Conservation (phyloP, 306 rosid species). For the Gastrolobium bilobum region DNA sequence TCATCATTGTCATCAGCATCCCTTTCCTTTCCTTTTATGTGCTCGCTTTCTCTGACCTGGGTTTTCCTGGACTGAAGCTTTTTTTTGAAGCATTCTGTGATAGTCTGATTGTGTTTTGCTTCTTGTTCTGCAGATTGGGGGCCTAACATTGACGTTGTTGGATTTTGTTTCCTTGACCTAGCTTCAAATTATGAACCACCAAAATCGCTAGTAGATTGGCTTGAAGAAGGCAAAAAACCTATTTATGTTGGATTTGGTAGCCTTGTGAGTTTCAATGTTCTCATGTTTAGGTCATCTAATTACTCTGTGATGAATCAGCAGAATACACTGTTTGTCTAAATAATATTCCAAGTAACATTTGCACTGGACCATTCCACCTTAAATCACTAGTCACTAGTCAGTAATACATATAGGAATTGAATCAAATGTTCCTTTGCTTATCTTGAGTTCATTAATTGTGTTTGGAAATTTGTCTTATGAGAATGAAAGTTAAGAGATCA, state of each 20-base stretch:
- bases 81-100: slow-evolving; percentile 18
- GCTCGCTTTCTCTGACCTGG: slow-evolving; percentile 24
- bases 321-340: slow-evolving; percentile 34
- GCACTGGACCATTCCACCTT: not conserved
- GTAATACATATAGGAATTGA: not conserved
- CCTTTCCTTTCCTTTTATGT: not conserved
- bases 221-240: slow-evolving; percentile 76
- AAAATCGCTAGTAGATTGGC: slow-evolving; percentile 76
- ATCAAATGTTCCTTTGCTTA: slow-evolving; percentile 34
- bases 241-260: slow-evolving; percentile 96
- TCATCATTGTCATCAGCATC: slow-evolving; percentile 26
- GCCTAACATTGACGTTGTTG: slow-evolving; percentile 85
- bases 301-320: slow-evolving; percentile 26
- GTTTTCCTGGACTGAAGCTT: slow-evolving; percentile 32
- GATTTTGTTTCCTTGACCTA: slow-evolving; percentile 98
- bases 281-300: slow-evolving; percentile 41
- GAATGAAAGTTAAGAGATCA: slow-evolving; percentile 21
- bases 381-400: not conserved
- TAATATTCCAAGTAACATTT: slow-evolving; percentile 9
- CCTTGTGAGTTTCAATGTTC: slow-evolving; percentile 77
- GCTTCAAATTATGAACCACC: slow-evolving; percentile 92
- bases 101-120: slow-evolving; percentile 38
- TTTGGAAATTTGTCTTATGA: slow-evolving; percentile 22
- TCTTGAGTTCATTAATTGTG: slow-evolving; percentile 21
- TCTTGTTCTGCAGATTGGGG: slow-evolving; percentile 90